Base-by-base conservation (phyloP, 2,329 filamentous ascomycete genomes). In the Fusarium chaquense region DNA sequence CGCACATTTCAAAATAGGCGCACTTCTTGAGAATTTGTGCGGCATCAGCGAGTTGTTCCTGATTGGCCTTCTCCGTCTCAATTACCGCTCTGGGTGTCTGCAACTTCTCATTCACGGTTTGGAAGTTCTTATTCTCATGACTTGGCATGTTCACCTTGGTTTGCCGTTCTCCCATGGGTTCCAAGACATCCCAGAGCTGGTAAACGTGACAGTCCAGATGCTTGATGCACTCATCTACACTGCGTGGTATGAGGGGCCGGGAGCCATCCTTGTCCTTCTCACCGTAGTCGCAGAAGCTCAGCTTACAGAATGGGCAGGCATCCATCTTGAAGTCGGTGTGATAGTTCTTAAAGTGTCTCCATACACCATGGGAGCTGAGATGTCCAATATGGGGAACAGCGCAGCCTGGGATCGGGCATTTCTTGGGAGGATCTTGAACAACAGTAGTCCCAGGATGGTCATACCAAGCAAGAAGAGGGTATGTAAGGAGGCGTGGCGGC, bases 171-270 rank as follows among this genome's bases (percentile, higher is more conserved):
- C 11, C 13, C 4, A 24, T n/a, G 1, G 59, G 57, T n/a, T 43
- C 26, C 16, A 72, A 6, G 2, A n/a, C 9, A 22, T 60, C 58
- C 72, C 72, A 75, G 9, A 75, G 73, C 1, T 43, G 4, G 13
- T 73, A 61, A 36, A 69, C 28, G 44, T 75, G 73, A 5, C 71
- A 75, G 28, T 75, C 73, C 18, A 73, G 33, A 43, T 75, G 73
- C 43, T 60, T 56, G 43, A 63, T 55, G n/a, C 69, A 64, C 6
- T 72, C 65, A 1, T 56, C 24, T 0, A 26, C 13, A 4, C 56
- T 43, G 4, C 41, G 26, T 3, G 15, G 8, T 5, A n/a, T 11
- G 9, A 24, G 6, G 5, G 28, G 12, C 4, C 13, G 11, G 5
- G 38, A 15, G 1, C 45, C 53, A 9, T 35, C 7, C 0, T 35